These are phyloP conservation scores for Gastrolobium bilobum DNA, from an alignment of 306 rosid species.

Conservation along the genomic window DNA sequence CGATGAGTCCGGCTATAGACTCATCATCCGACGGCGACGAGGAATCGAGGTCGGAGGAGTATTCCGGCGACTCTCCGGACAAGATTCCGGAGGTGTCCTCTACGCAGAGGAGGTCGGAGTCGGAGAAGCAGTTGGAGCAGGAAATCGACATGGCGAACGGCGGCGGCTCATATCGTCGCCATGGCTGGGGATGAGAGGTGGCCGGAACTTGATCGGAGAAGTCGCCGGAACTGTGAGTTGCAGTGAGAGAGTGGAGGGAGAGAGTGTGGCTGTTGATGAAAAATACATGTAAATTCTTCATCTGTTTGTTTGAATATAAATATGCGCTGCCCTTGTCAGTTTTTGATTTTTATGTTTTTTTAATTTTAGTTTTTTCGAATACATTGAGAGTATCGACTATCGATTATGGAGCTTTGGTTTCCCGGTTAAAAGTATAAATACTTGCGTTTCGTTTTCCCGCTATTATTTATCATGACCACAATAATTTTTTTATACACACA, in stretches of 20 bases:
- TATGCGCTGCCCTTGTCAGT: slow-evolving; percentile 52
- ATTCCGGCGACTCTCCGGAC: slow-evolving; percentile 75
- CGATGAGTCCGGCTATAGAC: slow-evolving; percentile 80
- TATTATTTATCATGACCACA: too few relatives aligned
- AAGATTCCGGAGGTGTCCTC: slow-evolving; percentile 75
- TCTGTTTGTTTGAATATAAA: slow-evolving; percentile 67
- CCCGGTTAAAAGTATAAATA: slow-evolving; percentile 4
- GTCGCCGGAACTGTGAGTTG: slow-evolving; percentile 47
- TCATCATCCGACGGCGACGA: slow-evolving; percentile 60
- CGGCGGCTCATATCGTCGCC: slow-evolving; percentile 67
- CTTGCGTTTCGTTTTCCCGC: too few relatives aligned
- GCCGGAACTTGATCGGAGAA: slow-evolving; percentile 53
- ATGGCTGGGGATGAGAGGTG: slow-evolving; percentile 37
- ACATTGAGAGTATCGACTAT: too few relatives aligned
- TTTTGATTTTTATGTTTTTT: background rate
- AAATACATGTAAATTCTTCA: slow-evolving; percentile 36
- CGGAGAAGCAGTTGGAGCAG: slow-evolving; percentile 71
- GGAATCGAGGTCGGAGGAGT: slow-evolving; percentile 68
- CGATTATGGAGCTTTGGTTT: background rate
- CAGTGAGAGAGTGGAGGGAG: slow-evolving; percentile 35
- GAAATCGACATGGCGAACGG: slow-evolving; percentile 76
- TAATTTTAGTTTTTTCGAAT: slow-evolving; percentile 31
- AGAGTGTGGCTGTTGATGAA: slow-evolving; percentile 44
- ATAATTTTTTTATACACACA: too few relatives aligned
- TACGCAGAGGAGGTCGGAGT: slow-evolving; percentile 80